Base-by-base conservation (phyloP, 441 rosid genomes). In the Codiaeum variegatum region DNA sequence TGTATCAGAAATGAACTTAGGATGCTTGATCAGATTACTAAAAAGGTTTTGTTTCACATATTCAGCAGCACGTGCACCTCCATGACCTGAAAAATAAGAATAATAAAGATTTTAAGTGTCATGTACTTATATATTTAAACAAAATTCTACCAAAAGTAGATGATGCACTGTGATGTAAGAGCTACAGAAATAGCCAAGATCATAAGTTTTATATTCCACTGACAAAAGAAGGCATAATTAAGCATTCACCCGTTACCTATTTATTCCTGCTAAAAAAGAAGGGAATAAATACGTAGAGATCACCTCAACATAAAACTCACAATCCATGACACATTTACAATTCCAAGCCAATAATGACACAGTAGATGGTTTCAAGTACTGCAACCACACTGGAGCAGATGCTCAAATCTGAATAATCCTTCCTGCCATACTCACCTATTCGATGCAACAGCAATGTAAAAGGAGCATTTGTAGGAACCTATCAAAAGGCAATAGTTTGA, bases 21-120 rank as follows among this genome's bases (percentile, higher is more conserved):
- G 99, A 84, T 96, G 98, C 34, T 73, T 91, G 81, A 96, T 91
- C 79, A 96, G 84, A 90, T 96, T 96, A 75, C 91, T 89, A 85
- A 96, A 93, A 63, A 96, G 95, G 73, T 96, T 91, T 63, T 85
- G 90, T 78, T 96, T 96, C 81, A 96, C 97, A 80, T 90, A 96
- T 78, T 96, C 98, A 72, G 99, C 99, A 68, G 99, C 99, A 47
- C 99, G 91, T 71, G 92, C 94, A 78, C 99, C 99, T 67, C 99
- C 99, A 82, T 96, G 99, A 72, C 99, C 99, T 96, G 83, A 83
- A 77, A 80, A n/a, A 73, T 59, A 19, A n/a, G 24, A 63, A 76
- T 46, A 9, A 13, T 36, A 66, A 54, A 26, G 2, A 47, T 67
- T 34, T 60, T 60, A 63, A 59, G 26, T 36, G 69, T 78, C 55